Evolutionary conservation across 495 filamentous ascomycete genomes (phyloP).

Genomic region (Lasiosphaeriaceae sp.): DNA sequence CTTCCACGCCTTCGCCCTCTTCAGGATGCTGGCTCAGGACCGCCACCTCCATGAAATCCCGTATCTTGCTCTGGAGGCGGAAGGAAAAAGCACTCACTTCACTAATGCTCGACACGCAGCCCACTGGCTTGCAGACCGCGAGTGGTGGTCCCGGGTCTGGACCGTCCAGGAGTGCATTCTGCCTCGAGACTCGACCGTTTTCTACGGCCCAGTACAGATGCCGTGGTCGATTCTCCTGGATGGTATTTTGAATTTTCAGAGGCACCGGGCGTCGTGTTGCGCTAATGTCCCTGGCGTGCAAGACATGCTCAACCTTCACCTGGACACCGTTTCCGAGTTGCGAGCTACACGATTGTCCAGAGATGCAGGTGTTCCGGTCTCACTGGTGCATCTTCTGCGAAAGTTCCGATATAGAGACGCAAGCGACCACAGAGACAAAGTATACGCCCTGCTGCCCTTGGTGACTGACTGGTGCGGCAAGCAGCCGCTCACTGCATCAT

Average conservation of each 20-base stretch:
- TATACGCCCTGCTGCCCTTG: constrained; percentile 3
- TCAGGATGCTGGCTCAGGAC: constrained; percentile 1
- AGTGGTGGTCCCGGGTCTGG: constrained; percentile 7
- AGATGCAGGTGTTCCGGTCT: neutral
- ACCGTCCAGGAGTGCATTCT: constrained; percentile 4
- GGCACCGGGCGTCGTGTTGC: constrained; percentile 4
- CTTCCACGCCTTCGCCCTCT: constrained; percentile 9
- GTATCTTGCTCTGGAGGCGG: neutral
- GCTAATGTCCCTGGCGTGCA: neutral
- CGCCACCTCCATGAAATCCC: neutral
- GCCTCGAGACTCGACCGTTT: neutral
- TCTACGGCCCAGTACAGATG: constrained; percentile 3
- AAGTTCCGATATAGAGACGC: constrained; percentile 1
- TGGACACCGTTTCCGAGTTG: neutral
- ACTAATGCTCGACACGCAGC: neutral
- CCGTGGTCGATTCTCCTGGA: neutral
- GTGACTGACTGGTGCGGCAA: constrained; percentile 4
- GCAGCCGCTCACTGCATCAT: neutral
- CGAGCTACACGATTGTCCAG: neutral
- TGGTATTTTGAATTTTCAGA: neutral
- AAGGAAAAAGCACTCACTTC: neutral
- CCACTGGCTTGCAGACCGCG: neutral
- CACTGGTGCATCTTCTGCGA: neutral
- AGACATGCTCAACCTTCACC: constrained; percentile 1
- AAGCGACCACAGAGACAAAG: neutral